phyloP scores from a whole-genome alignment of 2,329 filamentous ascomycete genomes.

The Sporothrix schenckii region DNA sequence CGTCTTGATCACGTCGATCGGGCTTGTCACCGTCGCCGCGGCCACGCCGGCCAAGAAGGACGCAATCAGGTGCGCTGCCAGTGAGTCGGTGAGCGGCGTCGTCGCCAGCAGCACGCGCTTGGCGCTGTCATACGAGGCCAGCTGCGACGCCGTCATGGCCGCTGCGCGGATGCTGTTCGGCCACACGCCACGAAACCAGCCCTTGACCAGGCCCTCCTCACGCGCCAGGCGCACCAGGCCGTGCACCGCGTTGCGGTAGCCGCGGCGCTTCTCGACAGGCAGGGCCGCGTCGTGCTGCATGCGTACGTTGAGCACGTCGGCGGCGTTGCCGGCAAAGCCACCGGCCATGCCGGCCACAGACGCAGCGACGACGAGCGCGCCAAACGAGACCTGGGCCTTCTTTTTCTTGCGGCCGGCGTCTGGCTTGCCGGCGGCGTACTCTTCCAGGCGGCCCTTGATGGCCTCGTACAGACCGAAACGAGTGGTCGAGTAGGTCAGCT shows the following conservation, averaged over 20 bases:
- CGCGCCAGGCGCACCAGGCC: slow-evolving; percentile 85
- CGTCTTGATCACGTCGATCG: slow-evolving; percentile 88
- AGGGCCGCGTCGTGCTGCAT: slow-evolving; percentile 94
- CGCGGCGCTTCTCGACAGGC: slow-evolving; percentile 71
- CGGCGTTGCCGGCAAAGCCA: slow-evolving; percentile 88
- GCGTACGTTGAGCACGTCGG: slow-evolving; percentile 94
- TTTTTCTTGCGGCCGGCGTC: slow-evolving; percentile 40
- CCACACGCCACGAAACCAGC: slow-evolving; percentile 82
- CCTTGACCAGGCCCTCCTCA: slow-evolving; percentile 70
- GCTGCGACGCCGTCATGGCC: slow-evolving; percentile 84
- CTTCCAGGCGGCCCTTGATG: slow-evolving; percentile 71
- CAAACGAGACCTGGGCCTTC: slow-evolving; percentile 63
- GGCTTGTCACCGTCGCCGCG: slow-evolving; percentile 81
- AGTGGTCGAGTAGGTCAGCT: slow-evolving; percentile 93
- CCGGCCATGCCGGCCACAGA: slow-evolving; percentile 83
- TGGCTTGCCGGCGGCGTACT: slow-evolving; percentile 31
- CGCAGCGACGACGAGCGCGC: slow-evolving; percentile 79
- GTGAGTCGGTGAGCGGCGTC: slow-evolving; percentile 68
- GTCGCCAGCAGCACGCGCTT: slow-evolving; percentile 69
- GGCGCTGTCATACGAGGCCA: slow-evolving; percentile 83
- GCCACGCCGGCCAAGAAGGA: slow-evolving; percentile 79
- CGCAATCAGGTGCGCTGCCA: slow-evolving; percentile 77
- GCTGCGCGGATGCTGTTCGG: slow-evolving; percentile 79
- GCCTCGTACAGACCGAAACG: slow-evolving; percentile 97
- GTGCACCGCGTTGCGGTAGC: slow-evolving; percentile 87